phyloP scores from a whole-genome alignment of 768 basidiomycete genomes.

The Lactifluus echinatus region DNA sequence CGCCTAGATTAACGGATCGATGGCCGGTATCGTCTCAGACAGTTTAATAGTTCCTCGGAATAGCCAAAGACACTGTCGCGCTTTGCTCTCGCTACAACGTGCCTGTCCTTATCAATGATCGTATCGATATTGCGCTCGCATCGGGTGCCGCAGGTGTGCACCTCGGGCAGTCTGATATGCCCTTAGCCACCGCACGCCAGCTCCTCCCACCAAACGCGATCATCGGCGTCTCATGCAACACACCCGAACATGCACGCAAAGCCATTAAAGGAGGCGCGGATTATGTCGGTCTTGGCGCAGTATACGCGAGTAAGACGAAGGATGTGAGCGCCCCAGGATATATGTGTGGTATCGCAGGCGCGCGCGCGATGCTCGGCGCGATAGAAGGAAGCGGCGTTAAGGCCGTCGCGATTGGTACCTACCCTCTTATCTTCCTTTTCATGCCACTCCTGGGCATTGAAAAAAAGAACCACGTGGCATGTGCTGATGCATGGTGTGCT shows the following conservation, averaged over 20 bases:
- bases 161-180: conserved; percentile 84
- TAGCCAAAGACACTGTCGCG: conserved; percentile 59
- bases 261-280: conserved; percentile 64
- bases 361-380: conserved; percentile 55
- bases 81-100: conserved; percentile 71
- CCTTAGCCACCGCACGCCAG: conserved; percentile 50
- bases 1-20: not conserved
- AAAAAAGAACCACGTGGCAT: not conserved
- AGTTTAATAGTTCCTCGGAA: conserved; percentile 55
- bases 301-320: conserved; percentile 78
- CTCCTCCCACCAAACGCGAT: conserved; percentile 63
- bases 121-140: conserved; percentile 80
- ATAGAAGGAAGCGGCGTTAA: conserved; percentile 57
- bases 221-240: conserved; percentile 77
- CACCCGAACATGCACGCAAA: conserved; percentile 48
- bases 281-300: conserved; percentile 83
- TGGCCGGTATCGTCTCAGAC: not conserved
- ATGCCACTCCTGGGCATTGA: not conserved
- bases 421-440: not conserved
- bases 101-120: conserved; percentile 81
- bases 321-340: conserved; percentile 44
- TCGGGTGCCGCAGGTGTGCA: conserved; percentile 75
- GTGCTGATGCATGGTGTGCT: not conserved
- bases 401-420: conserved; percentile 77
- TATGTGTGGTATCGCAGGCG: conserved; percentile 61